A percentile compares a stretch with the other conserved stretches of the same genome.
These are phyloP conservation scores for Talaromyces sp. DNA, from an alignment of 2,329 filamentous ascomycete species.

Conservation along the genomic window DNA sequence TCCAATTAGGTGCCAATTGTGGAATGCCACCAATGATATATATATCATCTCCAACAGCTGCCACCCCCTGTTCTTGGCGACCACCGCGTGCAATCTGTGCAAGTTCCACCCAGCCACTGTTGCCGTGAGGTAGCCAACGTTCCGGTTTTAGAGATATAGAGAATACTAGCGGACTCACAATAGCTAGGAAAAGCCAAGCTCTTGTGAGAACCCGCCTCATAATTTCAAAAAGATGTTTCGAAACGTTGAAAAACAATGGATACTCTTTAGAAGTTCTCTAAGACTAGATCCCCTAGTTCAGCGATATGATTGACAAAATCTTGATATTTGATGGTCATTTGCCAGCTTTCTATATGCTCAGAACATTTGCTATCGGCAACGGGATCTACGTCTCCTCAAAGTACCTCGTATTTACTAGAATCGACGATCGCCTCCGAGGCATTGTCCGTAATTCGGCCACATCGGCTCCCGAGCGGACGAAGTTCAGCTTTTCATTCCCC, in stretches of 20 bases:
- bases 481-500: background rate
- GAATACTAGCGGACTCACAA: background rate
- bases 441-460: background rate
- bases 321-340: background rate
- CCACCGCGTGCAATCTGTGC: background rate
- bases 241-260: background rate
- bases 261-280: background rate
- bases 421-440: background rate
- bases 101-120: conserved; percentile 3
- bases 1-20: background rate
- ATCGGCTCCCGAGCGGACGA: background rate
- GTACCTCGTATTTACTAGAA: background rate
- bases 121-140: background rate
- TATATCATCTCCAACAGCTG: conserved; percentile 11
- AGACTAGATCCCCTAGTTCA: background rate
- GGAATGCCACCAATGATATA: conserved; percentile 9
- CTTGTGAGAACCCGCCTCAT: background rate
- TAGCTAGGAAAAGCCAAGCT: background rate
- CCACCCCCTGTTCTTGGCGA: conserved; percentile 15
- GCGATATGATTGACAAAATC: background rate
- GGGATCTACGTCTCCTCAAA: background rate
- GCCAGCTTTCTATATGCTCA: background rate
- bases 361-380: background rate
- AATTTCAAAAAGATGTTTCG: background rate
- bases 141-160: background rate